Percentiles rank a stretch among this genome's conserved stretches.
Conservation (phyloP, 768 basidiomycete genomes). For the Floccularia luteovirens region DNA sequence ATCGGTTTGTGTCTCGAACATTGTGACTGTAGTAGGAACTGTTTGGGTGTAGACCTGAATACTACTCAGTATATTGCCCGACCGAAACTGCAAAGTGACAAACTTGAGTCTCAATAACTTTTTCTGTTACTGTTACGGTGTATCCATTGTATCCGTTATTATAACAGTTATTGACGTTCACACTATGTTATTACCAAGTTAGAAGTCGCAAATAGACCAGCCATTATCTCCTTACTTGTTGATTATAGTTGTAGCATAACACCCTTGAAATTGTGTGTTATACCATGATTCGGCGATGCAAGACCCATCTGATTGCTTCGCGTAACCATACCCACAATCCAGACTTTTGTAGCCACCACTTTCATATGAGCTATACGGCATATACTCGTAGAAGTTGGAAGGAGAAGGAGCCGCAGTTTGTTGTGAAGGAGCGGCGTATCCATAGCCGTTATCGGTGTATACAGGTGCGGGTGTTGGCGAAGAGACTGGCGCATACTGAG, state of each 20-base stretch:
- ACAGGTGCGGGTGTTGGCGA: constrained; percentile 9
- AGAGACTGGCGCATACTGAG: constrained; percentile 32
- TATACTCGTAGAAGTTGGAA: constrained; percentile 33
- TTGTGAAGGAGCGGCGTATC: constrained; percentile 19
- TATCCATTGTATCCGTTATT: constrained; percentile 7
- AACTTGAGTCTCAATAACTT: constrained; percentile 28
- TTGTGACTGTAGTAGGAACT: constrained; percentile 36
- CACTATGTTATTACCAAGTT: not conserved
- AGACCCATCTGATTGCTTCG: constrained; percentile 45
- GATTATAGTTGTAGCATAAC: constrained; percentile 63
- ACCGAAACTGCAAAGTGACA: not conserved
- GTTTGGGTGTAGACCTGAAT: constrained; percentile 19
- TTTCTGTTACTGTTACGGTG: constrained; percentile 18
- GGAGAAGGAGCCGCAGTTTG: constrained; percentile 26
- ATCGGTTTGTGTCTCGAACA: constrained; percentile 24
- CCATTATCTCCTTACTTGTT: constrained; percentile 19
- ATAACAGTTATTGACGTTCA: constrained; percentile 11
- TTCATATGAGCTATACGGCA: constrained; percentile 56
- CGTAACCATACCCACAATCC: constrained; percentile 66
- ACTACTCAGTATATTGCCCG: not conserved
- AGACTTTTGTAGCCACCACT: constrained; percentile 59
- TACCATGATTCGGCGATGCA: constrained; percentile 53
- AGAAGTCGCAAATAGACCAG: not conserved
- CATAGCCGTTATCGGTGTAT: constrained; percentile 13
- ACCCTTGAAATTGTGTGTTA: constrained; percentile 32